Evolutionary conservation across 805 yeast species (phyloP), one percentile per base, ranked within the genome.

Genomic region (Zygosaccharomyces rouxii): DNA sequence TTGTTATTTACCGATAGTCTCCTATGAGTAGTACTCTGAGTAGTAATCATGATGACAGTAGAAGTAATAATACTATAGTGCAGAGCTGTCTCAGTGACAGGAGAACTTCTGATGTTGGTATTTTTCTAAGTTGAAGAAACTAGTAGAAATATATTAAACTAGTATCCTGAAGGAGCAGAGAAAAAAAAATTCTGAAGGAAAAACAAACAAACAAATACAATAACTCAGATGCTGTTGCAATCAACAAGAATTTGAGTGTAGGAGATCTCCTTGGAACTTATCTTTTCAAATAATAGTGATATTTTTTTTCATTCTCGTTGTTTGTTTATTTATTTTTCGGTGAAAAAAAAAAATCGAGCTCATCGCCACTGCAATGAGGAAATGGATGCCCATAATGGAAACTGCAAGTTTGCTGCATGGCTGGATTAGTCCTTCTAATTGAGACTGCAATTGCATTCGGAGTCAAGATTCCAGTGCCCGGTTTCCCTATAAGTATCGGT

Each of bases 1-100:
- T 62, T 60, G 42, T 47, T 57, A 35, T 57, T 60, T 6, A 50
- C 48, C 3, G 58, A 51, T 9, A 46, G 35, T 19, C 55, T 55
- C 11, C 58, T 56, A 42, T 50, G 52, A 7, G 53, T 48, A 18
- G 53, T 50, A 25, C 52, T 48, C 28, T 48, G 50, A 11, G 47
- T 48, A n/a, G 47, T 43, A 10, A 53, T 46, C 53, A 49, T 50
- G 29, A 7, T 16, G 10, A 16, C 37, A 14, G 10, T 16, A 33
- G 18, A 9, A 14, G 21, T 18, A 7, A 18, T 21, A 7, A 4
- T 33, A 7, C 21, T 16, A 7, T 14, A 33, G 6, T 21, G 19
- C 16, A 4, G 11, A 14, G 13, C 21, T 2, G 19, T 33, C 22
- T 33, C 37, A 14, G 21, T 7, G 19, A 16, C 14, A 33, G 37